These are phyloP conservation scores for Alopecurus myosuroides DNA, from an alignment of 176 grass and related monocot genomes.

Conservation along the genomic window DNA sequence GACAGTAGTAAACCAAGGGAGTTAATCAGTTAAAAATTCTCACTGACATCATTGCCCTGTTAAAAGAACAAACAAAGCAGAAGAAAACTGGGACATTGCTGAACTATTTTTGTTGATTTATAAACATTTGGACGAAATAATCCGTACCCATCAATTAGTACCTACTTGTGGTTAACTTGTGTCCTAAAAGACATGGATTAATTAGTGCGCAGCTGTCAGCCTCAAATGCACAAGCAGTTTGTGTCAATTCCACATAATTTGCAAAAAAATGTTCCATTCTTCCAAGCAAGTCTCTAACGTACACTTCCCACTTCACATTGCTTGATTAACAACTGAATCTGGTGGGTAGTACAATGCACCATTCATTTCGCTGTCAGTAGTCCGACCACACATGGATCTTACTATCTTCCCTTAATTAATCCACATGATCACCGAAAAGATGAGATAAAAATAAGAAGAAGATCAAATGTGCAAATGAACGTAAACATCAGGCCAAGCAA, in stretches of 20 bases:
- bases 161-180: not conserved
- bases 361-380: not conserved
- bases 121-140: not conserved
- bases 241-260: not conserved
- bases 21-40: too few species aligned
- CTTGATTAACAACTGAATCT: not conserved
- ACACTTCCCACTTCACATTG: not conserved
- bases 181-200: not conserved
- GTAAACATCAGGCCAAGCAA: not conserved
- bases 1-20: too few species aligned
- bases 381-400: not conserved
- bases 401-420: not conserved
- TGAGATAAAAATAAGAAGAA: not conserved
- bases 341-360: not conserved
- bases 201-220: not conserved
- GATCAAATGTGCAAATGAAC: constrained; percentile 1
- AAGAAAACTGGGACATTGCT: too few species aligned
- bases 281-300: not conserved
- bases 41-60: too few species aligned
- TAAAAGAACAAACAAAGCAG: too few species aligned
- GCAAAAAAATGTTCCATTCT: not conserved
- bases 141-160: not conserved
- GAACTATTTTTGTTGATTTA: too few species aligned
- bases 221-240: not conserved
- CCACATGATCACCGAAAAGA: not conserved